Evolutionary conservation across 148 eudicot genomes (phyloP).

Genomic region (Amaranthus palmeri): DNA sequence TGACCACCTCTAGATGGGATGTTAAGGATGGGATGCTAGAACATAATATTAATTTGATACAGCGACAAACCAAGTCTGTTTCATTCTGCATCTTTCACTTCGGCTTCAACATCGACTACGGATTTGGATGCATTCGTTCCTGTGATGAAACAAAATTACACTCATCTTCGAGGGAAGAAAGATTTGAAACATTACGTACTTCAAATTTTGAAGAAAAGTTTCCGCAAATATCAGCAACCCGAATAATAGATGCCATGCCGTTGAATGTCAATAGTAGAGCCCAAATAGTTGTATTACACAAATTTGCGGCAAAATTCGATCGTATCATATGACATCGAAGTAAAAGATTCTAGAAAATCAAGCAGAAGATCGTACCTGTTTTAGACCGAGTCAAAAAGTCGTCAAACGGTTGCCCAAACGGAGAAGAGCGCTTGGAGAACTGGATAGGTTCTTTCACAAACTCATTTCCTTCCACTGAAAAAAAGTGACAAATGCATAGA

Average conservation of each 20-base stretch:
- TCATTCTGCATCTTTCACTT: slow-evolving; percentile 71
- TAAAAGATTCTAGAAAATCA: background rate
- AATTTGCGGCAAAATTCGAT: background rate
- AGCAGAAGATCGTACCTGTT: slow-evolving; percentile 41
- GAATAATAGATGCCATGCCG: background rate
- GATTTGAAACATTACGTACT: background rate
- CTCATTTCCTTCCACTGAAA: slow-evolving; percentile 63
- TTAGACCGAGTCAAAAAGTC: slow-evolving; percentile 46
- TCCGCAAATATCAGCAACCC: background rate
- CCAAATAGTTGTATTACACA: background rate
- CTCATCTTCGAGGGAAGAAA: background rate
- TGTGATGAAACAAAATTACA: slow-evolving; percentile 22
- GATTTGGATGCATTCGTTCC: slow-evolving; percentile 42
- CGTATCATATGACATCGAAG: background rate
- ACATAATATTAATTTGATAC: slow-evolving; percentile 7
- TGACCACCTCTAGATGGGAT: background rate
- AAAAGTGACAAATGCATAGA: background rate
- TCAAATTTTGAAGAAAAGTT: background rate
- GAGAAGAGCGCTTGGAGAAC: slow-evolving; percentile 50
- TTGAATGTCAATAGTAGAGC: background rate
- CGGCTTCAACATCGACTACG: slow-evolving; percentile 84
- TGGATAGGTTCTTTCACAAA: slow-evolving; percentile 68
- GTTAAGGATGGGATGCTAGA: background rate
- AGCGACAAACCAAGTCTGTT: background rate
- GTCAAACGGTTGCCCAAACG: slow-evolving; percentile 52